phyloP scores from a whole-genome alignment of 2,329 filamentous ascomycete genomes.

The Canariomyces notabilis region DNA sequence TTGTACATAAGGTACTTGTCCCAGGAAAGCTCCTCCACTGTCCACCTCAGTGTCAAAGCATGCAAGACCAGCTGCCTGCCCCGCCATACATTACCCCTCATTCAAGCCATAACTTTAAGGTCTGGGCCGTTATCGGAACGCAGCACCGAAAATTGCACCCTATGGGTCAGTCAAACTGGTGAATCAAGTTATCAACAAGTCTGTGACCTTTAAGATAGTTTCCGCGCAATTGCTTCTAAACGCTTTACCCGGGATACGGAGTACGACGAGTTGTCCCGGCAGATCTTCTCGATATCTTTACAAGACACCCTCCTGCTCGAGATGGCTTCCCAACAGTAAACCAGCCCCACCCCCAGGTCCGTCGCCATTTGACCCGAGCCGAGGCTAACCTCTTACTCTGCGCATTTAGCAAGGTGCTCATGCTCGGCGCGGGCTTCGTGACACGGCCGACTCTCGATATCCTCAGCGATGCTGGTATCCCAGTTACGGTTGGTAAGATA shows the following conservation, averaged over 20 bases:
- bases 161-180: not conserved
- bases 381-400: constrained; percentile 10
- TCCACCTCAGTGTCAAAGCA: not conserved
- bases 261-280: no score
- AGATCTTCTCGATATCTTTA: not conserved
- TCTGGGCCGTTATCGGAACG: constrained; percentile 17
- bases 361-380: not conserved
- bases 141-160: not conserved
- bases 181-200: constrained; percentile 1
- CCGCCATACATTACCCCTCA: constrained; percentile 11
- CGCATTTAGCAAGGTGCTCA: constrained; percentile 32
- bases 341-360: constrained; percentile 3
- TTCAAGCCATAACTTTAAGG: constrained; percentile 1
- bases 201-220: no score
- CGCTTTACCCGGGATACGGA: no score
- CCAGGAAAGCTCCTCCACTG: no score
- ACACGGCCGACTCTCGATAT: constrained; percentile 61
- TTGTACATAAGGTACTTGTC: no score
- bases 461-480: constrained; percentile 54
- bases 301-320: constrained; percentile 6
- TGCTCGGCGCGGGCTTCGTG: constrained; percentile 54
- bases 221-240: no score
- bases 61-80: not conserved
- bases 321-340: constrained; percentile 28
- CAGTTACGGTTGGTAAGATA: constrained; percentile 59